A percentile compares a stretch with the other conserved stretches of the same genome.
Evolutionary conservation across 2,329 filamentous ascomycete species (phyloP).

Genomic region (Penicillium sp.): DNA sequence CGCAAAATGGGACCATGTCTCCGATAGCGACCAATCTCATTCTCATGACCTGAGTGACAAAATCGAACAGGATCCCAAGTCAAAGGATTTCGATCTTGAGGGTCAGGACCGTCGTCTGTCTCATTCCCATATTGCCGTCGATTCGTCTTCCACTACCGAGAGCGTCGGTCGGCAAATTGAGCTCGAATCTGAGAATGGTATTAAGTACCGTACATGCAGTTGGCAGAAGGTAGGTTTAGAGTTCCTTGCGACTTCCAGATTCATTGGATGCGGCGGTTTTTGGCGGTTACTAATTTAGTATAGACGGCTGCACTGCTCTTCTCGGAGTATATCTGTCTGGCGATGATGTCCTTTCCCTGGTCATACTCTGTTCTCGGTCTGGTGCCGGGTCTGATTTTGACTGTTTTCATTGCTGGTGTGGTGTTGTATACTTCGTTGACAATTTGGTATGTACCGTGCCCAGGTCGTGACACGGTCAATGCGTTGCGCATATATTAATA

Average conservation of each 20-base stretch:
- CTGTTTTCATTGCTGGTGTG: conserved; percentile 71
- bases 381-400: conserved; percentile 82
- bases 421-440: conserved; percentile 81
- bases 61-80: conserved; percentile 24
- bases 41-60: conserved; percentile 25
- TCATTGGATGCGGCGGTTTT: not conserved
- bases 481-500: not conserved
- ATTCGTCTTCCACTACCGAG: conserved; percentile 44
- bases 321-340: conserved; percentile 91
- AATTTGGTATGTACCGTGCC: conserved; percentile 53
- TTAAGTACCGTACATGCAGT: conserved; percentile 89
- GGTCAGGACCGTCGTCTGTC: conserved; percentile 23
- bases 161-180: conserved; percentile 69
- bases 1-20: conserved; percentile 14
- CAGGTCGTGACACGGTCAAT: not conserved
- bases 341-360: conserved; percentile 94
- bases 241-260: not conserved
- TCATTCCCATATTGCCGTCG: conserved; percentile 19
- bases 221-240: conserved; percentile 74
- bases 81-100: conserved; percentile 34
- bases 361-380: conserved; percentile 86
- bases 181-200: conserved; percentile 72
- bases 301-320: conserved; percentile 86
- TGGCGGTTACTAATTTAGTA: not conserved
- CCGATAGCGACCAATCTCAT: conserved; percentile 19